Base-by-base conservation (phyloP, 768 basidiomycete genomes). In the Lactarius vividus region DNA sequence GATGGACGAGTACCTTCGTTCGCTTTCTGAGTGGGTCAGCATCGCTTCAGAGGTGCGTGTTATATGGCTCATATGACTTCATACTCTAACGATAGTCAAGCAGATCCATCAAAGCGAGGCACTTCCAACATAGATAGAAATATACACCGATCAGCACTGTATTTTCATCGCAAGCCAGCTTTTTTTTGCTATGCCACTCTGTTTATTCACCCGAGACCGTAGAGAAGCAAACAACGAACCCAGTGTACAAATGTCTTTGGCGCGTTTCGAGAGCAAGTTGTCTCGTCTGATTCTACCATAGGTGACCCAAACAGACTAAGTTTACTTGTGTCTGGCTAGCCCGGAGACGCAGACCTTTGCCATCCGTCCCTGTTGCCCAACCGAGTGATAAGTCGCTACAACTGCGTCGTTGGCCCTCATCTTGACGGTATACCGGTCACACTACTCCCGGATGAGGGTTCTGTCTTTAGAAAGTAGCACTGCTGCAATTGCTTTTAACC, bases 401-500 rank as follows among this genome's bases (percentile, higher is more conserved):
- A 4, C 15, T 26, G 23, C 13, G 13, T 28, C 6, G 23, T 28
- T 26, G 23, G 15, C 10, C 46, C 10, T 44, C 20, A n/a, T 8
- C 20, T n/a, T n/a, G 9, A 44, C 20, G 20, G 10, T 44, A 10
- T n/a, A 20, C 46, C 11, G 15, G 26, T 13, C 23, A 16, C 6
- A 26, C 23, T 1, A 26, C 26, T 15, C 23, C 26, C 5, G 5
- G 23, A 23, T 23, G 11, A 49, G 23, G 46, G 11, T 49, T 49
- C 23, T 46, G n/a, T 18, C n/a, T 11, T 11, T 49, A 23, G 11
- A 49, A 49, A 13, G 11, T 49, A 39, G 37, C 15, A 11, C 88
- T 4, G 92, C 89, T 39, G 79, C 79, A 59, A 92, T 78, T 0
- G 94, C 96, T 72, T 94, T 91, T 55, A 92, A 72, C 40, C 94